Percentiles rank a stretch among this genome's conserved stretches.
These are phyloP conservation scores for Fragaria iinumae DNA, from an alignment of 306 rosid species.

Conservation along the genomic window DNA sequence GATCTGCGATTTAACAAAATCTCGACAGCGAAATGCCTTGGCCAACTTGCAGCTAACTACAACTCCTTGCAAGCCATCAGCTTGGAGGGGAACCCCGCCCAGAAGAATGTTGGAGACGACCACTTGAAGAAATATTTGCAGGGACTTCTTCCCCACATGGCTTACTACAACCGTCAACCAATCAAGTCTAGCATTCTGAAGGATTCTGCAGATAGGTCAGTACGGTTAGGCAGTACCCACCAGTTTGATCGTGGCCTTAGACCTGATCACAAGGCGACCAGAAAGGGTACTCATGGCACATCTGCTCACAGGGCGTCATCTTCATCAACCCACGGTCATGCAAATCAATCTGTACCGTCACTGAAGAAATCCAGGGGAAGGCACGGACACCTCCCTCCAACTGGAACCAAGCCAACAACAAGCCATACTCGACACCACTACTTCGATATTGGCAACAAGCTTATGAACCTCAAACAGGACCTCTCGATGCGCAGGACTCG, in stretches of 20 bases:
- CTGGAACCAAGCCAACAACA: conserved; percentile 41
- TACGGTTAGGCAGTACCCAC: conserved; percentile 63
- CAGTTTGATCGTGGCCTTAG: conserved; percentile 72
- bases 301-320: conserved; percentile 43
- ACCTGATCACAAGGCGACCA: conserved; percentile 62
- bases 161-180: conserved; percentile 68
- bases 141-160: conserved; percentile 88
- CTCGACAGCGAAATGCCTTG: conserved; percentile 89
- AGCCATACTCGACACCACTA: conserved; percentile 35
- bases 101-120: conserved; percentile 94
- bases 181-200: conserved; percentile 53
- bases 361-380: conserved; percentile 46
- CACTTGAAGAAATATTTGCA: conserved; percentile 84
- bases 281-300: conserved; percentile 48
- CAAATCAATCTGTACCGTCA: conserved; percentile 38
- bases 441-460: conserved; percentile 41
- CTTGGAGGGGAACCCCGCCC: conserved; percentile 92
- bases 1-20: conserved; percentile 87
- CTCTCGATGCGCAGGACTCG: conserved; percentile 64
- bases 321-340: conserved; percentile 39
- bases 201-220: conserved; percentile 63
- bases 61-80: conserved; percentile 81
- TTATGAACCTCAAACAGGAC: conserved; percentile 24
- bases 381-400: conserved; percentile 57
- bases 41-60: conserved; percentile 95